phyloP scores from a whole-genome alignment of 2,329 filamentous ascomycete species.

The Paracamarosporium sp. region DNA sequence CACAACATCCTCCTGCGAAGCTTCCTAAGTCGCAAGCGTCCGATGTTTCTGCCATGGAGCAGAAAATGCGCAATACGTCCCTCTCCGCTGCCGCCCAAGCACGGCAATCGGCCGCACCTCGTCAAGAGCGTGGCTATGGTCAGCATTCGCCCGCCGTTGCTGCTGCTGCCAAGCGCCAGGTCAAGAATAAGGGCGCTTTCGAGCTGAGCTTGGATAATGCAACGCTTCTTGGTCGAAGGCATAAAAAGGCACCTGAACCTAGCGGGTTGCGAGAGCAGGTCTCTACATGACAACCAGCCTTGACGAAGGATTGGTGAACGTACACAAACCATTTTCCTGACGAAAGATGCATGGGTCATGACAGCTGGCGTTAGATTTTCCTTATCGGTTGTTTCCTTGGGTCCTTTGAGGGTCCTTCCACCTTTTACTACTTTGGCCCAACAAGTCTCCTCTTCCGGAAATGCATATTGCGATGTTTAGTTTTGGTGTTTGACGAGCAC shows the following conservation, averaged over 20 bases:
- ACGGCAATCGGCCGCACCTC: constrained; percentile 56
- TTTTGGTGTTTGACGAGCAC: neutral
- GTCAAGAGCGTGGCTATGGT: constrained; percentile 75
- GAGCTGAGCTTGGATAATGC: constrained; percentile 92
- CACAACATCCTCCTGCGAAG: constrained; percentile 63
- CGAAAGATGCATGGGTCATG: constrained; percentile 1
- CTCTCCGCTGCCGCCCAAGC: constrained; percentile 71
- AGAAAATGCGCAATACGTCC: constrained; percentile 84
- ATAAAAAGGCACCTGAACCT: constrained; percentile 54
- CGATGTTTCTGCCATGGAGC: constrained; percentile 78
- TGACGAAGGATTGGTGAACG: constrained; percentile 33
- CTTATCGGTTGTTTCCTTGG: neutral
- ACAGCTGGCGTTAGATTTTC: constrained; percentile 2
- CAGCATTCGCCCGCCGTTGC: constrained; percentile 87
- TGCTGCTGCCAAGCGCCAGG: constrained; percentile 81
- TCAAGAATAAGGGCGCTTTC: constrained; percentile 81
- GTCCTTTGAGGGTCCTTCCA: neutral
- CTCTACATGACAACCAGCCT: constrained; percentile 39
- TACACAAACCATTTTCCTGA: neutral
- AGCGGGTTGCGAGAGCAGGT: constrained; percentile 56
- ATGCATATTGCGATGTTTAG: constrained; percentile 1
- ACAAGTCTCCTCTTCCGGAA: neutral
- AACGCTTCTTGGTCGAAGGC: constrained; percentile 79
- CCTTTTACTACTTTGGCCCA: neutral
- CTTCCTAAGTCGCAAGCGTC: constrained; percentile 70